Percentiles rank a stretch among this genome's conserved stretches.
Evolutionary conservation across 2,329 filamentous ascomycete genomes (phyloP).

Genomic region (Lithohypha guttulata): DNA sequence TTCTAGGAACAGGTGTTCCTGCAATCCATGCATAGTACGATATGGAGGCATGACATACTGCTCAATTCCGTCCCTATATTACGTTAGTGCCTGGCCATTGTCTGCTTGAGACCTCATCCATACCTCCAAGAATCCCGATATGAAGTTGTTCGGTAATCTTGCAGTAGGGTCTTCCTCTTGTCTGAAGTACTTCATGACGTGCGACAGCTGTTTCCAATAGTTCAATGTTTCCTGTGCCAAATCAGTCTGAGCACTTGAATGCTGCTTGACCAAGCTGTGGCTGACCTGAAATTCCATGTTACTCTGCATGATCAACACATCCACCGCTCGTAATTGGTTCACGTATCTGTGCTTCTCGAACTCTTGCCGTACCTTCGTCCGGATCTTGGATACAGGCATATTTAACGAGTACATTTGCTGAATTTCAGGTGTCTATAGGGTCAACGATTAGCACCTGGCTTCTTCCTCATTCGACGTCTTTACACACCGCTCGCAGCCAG

Average conservation of each 20-base stretch:
- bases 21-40: no score
- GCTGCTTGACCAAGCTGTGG: background rate
- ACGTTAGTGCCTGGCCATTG: background rate
- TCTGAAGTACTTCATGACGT: constrained; percentile 95
- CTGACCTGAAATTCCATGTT: constrained; percentile 86
- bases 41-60: no score
- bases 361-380: constrained; percentile 90
- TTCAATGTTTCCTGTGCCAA: constrained; percentile 79
- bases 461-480: constrained; percentile 8
- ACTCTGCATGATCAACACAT: constrained; percentile 82
- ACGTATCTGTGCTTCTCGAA: constrained; percentile 94
- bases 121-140: constrained; percentile 91
- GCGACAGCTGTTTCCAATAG: constrained; percentile 95
- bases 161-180: constrained; percentile 68
- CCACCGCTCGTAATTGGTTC: constrained; percentile 75
- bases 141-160: constrained; percentile 77
- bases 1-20: constrained; percentile 2
- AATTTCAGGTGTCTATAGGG: constrained; percentile 78
- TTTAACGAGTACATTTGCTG: constrained; percentile 94
- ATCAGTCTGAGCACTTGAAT: background rate
- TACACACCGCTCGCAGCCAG: constrained; percentile 89
- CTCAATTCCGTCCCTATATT: constrained; percentile 9
- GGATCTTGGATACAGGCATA: constrained; percentile 74
- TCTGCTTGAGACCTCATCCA: constrained; percentile 27
- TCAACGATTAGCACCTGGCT: constrained; percentile 12